Evolutionary conservation across 495 filamentous ascomycete genomes (phyloP).

Genomic region (Talaromyces stipitatus): DNA sequence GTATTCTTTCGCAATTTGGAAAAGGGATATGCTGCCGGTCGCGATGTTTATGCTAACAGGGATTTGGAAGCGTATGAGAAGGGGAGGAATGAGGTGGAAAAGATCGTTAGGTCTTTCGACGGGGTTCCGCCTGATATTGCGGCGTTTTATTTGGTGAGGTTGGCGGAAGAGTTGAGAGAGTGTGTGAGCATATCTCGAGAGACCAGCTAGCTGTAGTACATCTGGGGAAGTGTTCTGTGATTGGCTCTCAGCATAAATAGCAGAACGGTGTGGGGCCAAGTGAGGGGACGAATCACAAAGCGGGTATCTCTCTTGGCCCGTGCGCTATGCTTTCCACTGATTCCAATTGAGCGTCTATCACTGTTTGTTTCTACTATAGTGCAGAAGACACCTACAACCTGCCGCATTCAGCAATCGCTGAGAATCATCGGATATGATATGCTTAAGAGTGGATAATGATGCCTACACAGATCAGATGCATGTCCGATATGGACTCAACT

Average conservation of each 20-base stretch:
- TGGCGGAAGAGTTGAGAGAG: conserved; percentile 61
- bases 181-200: no score
- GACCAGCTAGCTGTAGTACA: no score
- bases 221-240: neutral
- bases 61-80: conserved; percentile 82
- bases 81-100: conserved; percentile 61
- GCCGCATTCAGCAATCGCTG: neutral
- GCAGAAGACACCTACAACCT: neutral
- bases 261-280: neutral
- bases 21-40: conserved; percentile 61
- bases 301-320: neutral
- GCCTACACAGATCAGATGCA: neutral
- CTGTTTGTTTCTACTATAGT: neutral
- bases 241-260: neutral
- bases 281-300: neutral
- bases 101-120: conserved; percentile 59
- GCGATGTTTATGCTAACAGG: conserved; percentile 82
- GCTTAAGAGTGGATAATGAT: neutral
- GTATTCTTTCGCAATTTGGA: conserved; percentile 73
- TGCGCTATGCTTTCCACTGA: neutral
- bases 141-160: conserved; percentile 66
- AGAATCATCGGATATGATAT: neutral
- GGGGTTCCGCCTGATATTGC: conserved; percentile 57
- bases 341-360: no score
- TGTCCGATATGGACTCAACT: neutral